Conservation (phyloP, 805 yeast genomes). For the Saccharomycopsis amapae region DNA sequence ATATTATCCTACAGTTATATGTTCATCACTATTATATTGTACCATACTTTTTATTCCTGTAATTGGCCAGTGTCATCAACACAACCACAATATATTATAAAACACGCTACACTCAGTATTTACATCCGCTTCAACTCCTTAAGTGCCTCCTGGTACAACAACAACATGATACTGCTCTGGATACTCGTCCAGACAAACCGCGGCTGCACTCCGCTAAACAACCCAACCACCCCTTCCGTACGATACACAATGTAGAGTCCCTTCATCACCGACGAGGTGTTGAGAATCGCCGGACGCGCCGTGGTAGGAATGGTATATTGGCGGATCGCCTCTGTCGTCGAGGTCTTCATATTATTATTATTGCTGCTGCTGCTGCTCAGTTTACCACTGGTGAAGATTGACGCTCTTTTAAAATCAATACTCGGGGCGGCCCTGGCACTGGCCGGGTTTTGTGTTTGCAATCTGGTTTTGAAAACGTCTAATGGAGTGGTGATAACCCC, state of each 20-base stretch:
- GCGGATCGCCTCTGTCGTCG: background rate
- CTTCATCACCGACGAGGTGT: conserved; percentile 34
- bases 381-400: background rate
- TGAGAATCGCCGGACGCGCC: conserved; percentile 19
- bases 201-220: conserved; percentile 95
- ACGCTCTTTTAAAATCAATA: conserved; percentile 2
- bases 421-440: conserved; percentile 5
- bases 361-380: conserved; percentile 2
- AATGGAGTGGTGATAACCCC: conserved; percentile 85
- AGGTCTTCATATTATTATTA: conserved; percentile 2
- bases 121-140: conserved; percentile 31
- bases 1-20: too few relatives aligned
- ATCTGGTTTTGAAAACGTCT: conserved; percentile 86
- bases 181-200: conserved; percentile 93
- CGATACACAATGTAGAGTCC: conserved; percentile 53
- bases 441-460: conserved; percentile 72
- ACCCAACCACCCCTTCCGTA: conserved; percentile 69
- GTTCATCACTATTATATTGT: too few relatives aligned
- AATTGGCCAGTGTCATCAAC: too few relatives aligned
- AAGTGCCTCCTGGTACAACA: conserved; percentile 75
- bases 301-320: conserved; percentile 16
- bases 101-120: too few relatives aligned
- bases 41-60: too few relatives aligned
- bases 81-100: too few relatives aligned
- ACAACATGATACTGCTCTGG: conserved; percentile 89